These are phyloP conservation scores for Tricholoma flavovirens DNA, from an alignment of 768 basidiomycete genomes.

Conservation along the genomic window DNA sequence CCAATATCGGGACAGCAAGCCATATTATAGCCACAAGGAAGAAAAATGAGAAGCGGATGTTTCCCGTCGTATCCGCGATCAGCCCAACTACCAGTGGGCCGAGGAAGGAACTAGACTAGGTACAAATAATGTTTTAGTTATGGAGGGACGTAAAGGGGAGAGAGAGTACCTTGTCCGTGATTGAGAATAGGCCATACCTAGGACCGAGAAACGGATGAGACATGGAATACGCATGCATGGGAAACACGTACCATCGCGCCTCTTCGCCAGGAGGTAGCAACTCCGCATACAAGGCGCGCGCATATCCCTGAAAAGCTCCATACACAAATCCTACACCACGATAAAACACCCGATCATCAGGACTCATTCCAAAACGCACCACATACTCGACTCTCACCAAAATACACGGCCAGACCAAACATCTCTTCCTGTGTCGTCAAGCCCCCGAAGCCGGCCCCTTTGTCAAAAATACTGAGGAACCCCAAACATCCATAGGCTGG, in stretches of 20 bases:
- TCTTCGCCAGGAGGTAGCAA: slow-evolving; percentile 85
- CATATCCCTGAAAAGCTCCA: slow-evolving; percentile 89
- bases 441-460: slow-evolving; percentile 52
- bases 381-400: slow-evolving; percentile 44
- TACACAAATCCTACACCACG: slow-evolving; percentile 55
- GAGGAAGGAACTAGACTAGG: slow-evolving; percentile 83
- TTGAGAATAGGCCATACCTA: slow-evolving; percentile 75
- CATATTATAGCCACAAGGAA: slow-evolving; percentile 83
- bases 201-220: background rate
- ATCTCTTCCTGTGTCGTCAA: slow-evolving; percentile 79
- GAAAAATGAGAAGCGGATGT: slow-evolving; percentile 88
- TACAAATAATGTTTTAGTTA: background rate
- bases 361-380: background rate
- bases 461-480: slow-evolving; percentile 51
- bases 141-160: slow-evolving; percentile 9
- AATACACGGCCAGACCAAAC: slow-evolving; percentile 77
- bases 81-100: slow-evolving; percentile 87
- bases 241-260: slow-evolving; percentile 65
- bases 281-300: slow-evolving; percentile 81
- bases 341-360: background rate
- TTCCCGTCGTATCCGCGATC: slow-evolving; percentile 83
- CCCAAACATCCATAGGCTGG: slow-evolving; percentile 83
- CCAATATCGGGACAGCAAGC: slow-evolving; percentile 71
- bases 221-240: background rate
- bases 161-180: slow-evolving; percentile 72